Evolutionary conservation across 345 rosid genomes (phyloP), one percentile per base, ranked within the genome.

Genomic region (Citrus inodora): DNA sequence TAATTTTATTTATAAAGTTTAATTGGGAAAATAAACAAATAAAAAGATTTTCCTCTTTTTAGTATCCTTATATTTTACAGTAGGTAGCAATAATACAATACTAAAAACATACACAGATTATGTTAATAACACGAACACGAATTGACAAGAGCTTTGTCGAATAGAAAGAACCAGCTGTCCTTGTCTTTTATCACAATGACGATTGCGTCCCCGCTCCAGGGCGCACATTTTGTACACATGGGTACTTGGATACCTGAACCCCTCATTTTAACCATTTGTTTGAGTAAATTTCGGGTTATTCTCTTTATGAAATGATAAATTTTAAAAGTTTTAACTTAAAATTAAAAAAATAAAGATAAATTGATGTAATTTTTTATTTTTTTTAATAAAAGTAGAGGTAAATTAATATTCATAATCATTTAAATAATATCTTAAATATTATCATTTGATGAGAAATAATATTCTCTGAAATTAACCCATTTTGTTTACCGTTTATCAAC

Each of bases 161-260:
- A 35, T 46, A 27, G 67, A 61, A 78, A 77, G 56, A 19, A 28
- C 83, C 85, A 86, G 87, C 84, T 82, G 85, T 76, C 62, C 73
- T 37, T 82, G 73, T 68, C 78, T 53, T 71, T 28, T 74, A 24
- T 38, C 24, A 53, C 71, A 82, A 75, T 84, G 77, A 82, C 85
- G 74, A 82, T 72, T 69, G 71, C 81, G 37, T 80, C 84, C 83
- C 82, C 19, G 3, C 8, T 55, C 62, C 71, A 27, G 11, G 67
- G 17, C 67, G 71, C 30, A 42, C 79, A 32, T 48, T 32, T 53
- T 58, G 63, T 66, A 75, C 76, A 25, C 40, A 14, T 7, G 66
- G 66, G 35, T 62, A 17, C 70, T 51, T 71, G 62, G 69, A 42
- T 58, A 13, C 1, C 53, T 24, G 30, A 63, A 58, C 51, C 21